phyloP scores from a whole-genome alignment of 2,329 filamentous ascomycete species.

The Aspergillus jensenii region DNA sequence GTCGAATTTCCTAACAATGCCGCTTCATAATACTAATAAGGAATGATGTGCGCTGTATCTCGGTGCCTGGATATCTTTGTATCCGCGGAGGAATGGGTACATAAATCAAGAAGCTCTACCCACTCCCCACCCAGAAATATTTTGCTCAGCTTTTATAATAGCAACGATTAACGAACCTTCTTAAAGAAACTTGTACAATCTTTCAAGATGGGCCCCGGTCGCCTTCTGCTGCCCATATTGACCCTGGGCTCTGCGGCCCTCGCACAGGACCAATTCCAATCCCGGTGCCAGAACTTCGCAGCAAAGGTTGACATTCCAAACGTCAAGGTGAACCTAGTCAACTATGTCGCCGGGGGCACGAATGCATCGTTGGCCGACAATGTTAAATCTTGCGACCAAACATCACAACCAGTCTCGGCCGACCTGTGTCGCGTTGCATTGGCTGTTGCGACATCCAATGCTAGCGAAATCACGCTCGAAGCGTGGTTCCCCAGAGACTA shows the following conservation, averaged over 20 bases:
- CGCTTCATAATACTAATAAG: background rate
- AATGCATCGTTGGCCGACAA: conserved; percentile 41
- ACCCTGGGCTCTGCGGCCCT: conserved; percentile 20
- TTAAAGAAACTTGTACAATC: background rate
- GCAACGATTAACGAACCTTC: background rate
- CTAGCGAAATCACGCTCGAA: conserved; percentile 49
- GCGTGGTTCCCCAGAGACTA: conserved; percentile 50
- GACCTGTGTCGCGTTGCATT: conserved; percentile 45
- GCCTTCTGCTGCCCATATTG: conserved; percentile 16
- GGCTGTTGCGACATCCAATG: conserved; percentile 42
- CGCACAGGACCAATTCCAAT: conserved; percentile 26
- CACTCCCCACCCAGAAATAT: background rate
- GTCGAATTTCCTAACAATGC: background rate
- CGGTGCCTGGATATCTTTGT: background rate
- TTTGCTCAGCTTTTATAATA: background rate
- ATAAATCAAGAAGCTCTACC: background rate
- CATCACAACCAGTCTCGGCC: conserved; percentile 33
- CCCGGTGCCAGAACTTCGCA: conserved; percentile 26
- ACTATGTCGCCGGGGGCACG: conserved; percentile 38
- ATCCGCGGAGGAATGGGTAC: background rate
- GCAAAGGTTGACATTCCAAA: conserved; percentile 28
- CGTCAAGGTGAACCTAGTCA: conserved; percentile 31
- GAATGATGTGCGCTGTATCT: background rate
- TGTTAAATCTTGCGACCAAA: conserved; percentile 33
- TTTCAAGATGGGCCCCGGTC: conserved; percentile 13